Evolutionary conservation across 2,329 filamentous ascomycete species (phyloP).

Genomic region (Aspergillus sp.): DNA sequence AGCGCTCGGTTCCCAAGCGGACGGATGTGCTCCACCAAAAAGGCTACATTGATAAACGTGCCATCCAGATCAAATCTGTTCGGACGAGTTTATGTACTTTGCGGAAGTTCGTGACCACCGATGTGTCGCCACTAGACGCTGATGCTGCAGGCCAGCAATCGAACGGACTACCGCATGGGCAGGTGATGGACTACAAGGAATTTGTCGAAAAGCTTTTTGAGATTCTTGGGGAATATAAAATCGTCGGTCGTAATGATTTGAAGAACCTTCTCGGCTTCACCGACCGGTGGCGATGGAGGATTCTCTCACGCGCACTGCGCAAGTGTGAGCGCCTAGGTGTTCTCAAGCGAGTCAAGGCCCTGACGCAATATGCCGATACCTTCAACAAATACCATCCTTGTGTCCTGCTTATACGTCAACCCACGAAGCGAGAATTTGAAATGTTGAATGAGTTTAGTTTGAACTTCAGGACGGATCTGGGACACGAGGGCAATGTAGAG

Average conservation of each 20-base stretch:
- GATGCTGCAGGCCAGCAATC: constrained; percentile 14
- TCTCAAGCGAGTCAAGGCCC: constrained; percentile 43
- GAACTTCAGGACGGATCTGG: constrained; percentile 26
- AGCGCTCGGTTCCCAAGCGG: constrained; percentile 62
- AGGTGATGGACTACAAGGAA: constrained; percentile 49
- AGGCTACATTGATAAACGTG: constrained; percentile 62
- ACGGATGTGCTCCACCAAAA: constrained; percentile 58
- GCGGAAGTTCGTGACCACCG: constrained; percentile 45
- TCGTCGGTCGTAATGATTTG: constrained; percentile 55
- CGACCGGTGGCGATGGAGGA: constrained; percentile 39
- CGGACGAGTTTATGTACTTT: constrained; percentile 59
- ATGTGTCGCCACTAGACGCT: constrained; percentile 11
- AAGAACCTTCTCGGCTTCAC: constrained; percentile 47
- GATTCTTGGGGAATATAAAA: constrained; percentile 49
- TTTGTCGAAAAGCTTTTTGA: constrained; percentile 51
- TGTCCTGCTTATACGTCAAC: constrained; percentile 45
- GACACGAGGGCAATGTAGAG: constrained; percentile 29
- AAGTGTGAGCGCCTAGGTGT: constrained; percentile 49
- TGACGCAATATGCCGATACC: constrained; percentile 40
- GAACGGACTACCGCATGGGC: constrained; percentile 15
- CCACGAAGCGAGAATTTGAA: constrained; percentile 39
- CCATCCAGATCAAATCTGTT: constrained; percentile 47
- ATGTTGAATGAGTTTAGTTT: constrained; percentile 39
- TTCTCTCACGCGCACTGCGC: constrained; percentile 44
- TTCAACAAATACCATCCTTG: constrained; percentile 40